A percentile compares a stretch with the other conserved stretches of the same genome.
Conservation (phyloP, 768 basidiomycete species). For the Rhodosporidiobolus sp. region DNA sequence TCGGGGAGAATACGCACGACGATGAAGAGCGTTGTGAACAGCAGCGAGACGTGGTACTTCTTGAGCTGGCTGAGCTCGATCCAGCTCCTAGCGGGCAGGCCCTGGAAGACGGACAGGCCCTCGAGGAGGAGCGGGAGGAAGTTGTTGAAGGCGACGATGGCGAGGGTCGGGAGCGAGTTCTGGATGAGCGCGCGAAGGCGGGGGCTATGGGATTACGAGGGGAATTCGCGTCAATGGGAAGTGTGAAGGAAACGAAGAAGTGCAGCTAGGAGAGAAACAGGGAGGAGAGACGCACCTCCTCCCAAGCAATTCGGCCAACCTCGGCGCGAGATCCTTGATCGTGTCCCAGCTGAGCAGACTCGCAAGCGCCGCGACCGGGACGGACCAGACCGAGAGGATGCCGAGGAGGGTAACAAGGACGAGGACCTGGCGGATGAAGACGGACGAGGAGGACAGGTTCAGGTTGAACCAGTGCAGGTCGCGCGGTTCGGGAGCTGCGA, state of each 20-base stretch:
- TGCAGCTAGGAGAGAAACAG: neutral
- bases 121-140: slow-evolving; percentile 83
- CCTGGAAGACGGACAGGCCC: slow-evolving; percentile 83
- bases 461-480: slow-evolving; percentile 96
- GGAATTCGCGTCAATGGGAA: neutral
- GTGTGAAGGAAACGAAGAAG: neutral
- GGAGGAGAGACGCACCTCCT: slow-evolving; percentile 54
- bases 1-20: slow-evolving; percentile 32
- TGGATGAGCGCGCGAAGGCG: slow-evolving; percentile 77
- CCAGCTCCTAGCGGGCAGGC: slow-evolving; percentile 82
- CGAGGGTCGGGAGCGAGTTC: slow-evolving; percentile 87
- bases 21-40: slow-evolving; percentile 41
- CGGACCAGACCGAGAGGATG: slow-evolving; percentile 84
- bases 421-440: slow-evolving; percentile 66
- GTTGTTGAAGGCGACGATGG: slow-evolving; percentile 85
- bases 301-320: slow-evolving; percentile 81
- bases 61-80: slow-evolving; percentile 87
- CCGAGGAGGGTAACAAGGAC: slow-evolving; percentile 67
- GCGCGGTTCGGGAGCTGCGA: slow-evolving; percentile 82
- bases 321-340: slow-evolving; percentile 83
- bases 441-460: slow-evolving; percentile 60
- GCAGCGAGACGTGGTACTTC: slow-evolving; percentile 56
- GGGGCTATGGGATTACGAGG: slow-evolving; percentile 11
- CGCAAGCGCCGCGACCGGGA: slow-evolving; percentile 84
- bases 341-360: slow-evolving; percentile 85